Evolutionary conservation across 495 filamentous ascomycete genomes (phyloP).

Genomic region (Achaetomiella virescens): DNA sequence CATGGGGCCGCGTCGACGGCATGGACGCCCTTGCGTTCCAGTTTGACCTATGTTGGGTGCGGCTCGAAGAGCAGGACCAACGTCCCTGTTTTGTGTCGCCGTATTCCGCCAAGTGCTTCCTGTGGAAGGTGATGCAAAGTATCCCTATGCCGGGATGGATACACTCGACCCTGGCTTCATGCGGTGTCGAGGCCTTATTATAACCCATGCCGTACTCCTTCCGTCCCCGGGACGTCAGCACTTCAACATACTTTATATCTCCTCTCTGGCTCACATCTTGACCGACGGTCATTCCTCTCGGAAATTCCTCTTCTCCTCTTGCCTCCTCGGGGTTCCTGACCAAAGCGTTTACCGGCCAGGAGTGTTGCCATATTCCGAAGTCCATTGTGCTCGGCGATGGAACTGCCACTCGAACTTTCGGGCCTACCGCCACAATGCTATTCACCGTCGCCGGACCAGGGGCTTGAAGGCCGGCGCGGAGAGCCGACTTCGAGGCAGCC

Average conservation of each 20-base stretch:
- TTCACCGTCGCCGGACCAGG: constrained; percentile 17
- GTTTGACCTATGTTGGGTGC: constrained; percentile 15
- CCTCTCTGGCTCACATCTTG: constrained; percentile 28
- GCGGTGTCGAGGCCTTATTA: constrained; percentile 12
- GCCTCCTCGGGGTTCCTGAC: constrained; percentile 29
- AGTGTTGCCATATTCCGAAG: neutral
- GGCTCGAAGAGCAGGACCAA: constrained; percentile 7
- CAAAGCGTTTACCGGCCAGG: constrained; percentile 4
- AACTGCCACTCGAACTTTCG: constrained; percentile 22
- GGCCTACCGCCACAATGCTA: constrained; percentile 27
- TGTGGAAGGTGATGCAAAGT: constrained; percentile 13
- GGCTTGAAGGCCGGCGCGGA: constrained; percentile 16
- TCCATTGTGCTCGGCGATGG: constrained; percentile 19
- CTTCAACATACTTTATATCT: constrained; percentile 30
- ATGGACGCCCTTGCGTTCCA: constrained; percentile 41
- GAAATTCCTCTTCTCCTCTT: constrained; percentile 53
- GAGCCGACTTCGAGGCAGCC: constrained; percentile 34
- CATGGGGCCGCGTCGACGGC: constrained; percentile 8
- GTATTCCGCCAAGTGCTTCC: constrained; percentile 4
- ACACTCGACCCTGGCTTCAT: constrained; percentile 11
- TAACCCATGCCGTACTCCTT: constrained; percentile 22
- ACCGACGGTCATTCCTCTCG: constrained; percentile 28
- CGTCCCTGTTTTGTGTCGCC: constrained; percentile 7
- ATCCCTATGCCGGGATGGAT: constrained; percentile 16
- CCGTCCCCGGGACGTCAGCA: constrained; percentile 10